These are phyloP conservation scores for Lachancea thermotolerans DNA, from an alignment of 805 yeast species.

Conservation along the genomic window DNA sequence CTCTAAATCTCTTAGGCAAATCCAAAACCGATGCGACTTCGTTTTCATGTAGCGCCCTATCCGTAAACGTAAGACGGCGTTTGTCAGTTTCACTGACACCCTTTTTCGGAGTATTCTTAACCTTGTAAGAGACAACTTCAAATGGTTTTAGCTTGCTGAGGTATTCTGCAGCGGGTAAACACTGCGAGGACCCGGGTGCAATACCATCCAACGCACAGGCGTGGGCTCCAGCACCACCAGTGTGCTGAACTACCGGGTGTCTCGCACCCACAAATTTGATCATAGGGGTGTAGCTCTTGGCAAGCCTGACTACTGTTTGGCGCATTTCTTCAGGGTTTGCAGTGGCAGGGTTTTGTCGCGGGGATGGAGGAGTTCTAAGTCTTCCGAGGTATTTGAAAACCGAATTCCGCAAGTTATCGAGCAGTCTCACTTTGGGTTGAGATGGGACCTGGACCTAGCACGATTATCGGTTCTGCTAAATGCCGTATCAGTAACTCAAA, in stretches of 20 bases:
- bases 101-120: conserved; percentile 40
- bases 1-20: conserved; percentile 71
- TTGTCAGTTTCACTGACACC: conserved; percentile 33
- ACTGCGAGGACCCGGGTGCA: conserved; percentile 25
- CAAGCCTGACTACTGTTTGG: conserved; percentile 21
- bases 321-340: conserved; percentile 24
- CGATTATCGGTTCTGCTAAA: no score
- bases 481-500: no score
- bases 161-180: conserved; percentile 19
- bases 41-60: conserved; percentile 34
- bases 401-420: conserved; percentile 11
- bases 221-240: conserved; percentile 16
- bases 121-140: conserved; percentile 36
- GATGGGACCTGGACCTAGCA: no score
- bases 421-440: conserved; percentile 12
- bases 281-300: conserved; percentile 47
- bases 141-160: conserved; percentile 35
- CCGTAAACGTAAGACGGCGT: conserved; percentile 16
- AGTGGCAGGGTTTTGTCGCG: background rate
- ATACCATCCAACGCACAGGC: conserved; percentile 26
- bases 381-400: conserved; percentile 12
- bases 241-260: conserved; percentile 42
- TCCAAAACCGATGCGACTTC: conserved; percentile 50
- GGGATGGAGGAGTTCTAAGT: conserved; percentile 10
- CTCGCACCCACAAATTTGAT: conserved; percentile 87